These are phyloP conservation scores for Colletotrichum agaves DNA, from an alignment of 2,329 filamentous ascomycete genomes.

Conservation along the genomic window DNA sequence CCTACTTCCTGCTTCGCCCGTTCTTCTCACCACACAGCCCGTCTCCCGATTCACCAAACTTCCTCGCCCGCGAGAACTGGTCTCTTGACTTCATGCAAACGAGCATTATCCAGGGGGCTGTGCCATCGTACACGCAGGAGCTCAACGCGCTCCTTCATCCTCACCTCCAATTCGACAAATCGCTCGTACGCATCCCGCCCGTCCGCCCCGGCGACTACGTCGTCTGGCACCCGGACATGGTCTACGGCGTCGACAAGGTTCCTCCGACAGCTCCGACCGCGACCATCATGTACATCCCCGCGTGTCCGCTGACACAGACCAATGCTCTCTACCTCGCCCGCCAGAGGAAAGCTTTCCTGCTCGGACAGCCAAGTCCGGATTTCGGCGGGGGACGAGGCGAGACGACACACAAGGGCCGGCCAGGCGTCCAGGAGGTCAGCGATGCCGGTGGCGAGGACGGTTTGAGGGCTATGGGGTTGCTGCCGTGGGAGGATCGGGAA, in stretches of 20 bases:
- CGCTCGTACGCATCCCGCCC: constrained; percentile 76
- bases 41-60: constrained; percentile 47
- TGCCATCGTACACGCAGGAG: constrained; percentile 76
- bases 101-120: constrained; percentile 75
- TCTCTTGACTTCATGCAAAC: constrained; percentile 54
- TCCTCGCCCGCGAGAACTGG: constrained; percentile 64
- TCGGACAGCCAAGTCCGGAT: constrained; percentile 54
- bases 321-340: constrained; percentile 67
- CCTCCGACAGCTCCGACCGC: constrained; percentile 33
- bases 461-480: constrained; percentile 53
- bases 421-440: constrained; percentile 51
- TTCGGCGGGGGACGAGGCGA: constrained; percentile 50
- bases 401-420: constrained; percentile 47
- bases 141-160: constrained; percentile 76
- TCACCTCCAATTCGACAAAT: constrained; percentile 72
- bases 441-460: constrained; percentile 53
- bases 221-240: constrained; percentile 76
- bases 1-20: constrained; percentile 81
- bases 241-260: constrained; percentile 76
- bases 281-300: constrained; percentile 53
- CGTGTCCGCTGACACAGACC: constrained; percentile 63
- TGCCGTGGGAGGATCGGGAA: constrained; percentile 54
- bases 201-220: constrained; percentile 82
- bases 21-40: constrained; percentile 69
- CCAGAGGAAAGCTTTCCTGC: constrained; percentile 58